Evolutionary conservation across 176 grass and related monocot species (phyloP), one percentile per base, ranked within the genome.

Genomic region (Aegilops bicornis): DNA sequence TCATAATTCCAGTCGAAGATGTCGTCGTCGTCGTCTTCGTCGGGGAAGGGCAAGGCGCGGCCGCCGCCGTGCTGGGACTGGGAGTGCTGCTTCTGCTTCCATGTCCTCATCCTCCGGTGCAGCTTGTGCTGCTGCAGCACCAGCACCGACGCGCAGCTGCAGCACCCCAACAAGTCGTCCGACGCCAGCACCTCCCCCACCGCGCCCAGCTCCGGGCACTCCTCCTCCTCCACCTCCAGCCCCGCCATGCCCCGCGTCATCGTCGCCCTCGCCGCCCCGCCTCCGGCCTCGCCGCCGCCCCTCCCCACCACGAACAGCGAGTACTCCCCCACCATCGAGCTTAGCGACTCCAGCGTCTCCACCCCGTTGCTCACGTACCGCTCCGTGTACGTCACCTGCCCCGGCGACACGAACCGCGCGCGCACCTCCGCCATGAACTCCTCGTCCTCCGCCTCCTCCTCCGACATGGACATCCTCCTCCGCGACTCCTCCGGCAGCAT

Each of bases 181-280:
- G 94, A 96, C 69, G 94, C 89, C 52, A 96, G 33, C 20, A 96
- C 71, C 90, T 96, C 91, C 4, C 94, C 94, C 3, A 96, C 20
- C 31, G 86, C 85, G 1, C 94, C 94, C 24, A 96, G 84, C 91
- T 96, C 91, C 1, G 87, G 84, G 65, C 87, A 93, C 23, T 93
- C 94, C 39, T 93, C 91, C 32, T 93, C 82, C 43, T 45, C 84
- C 45, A 48, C 45, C 45, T 48, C 45, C 87, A 82, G 87, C 16
- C 85, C 87, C 2, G 84, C 89, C 62, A 93, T 89, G 45, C 91
- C 82, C 0, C 30, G 33, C 2, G 88, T 96, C 84, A 91, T 82
- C 4, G 47, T 16, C 22, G 37, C 23, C n/a, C 31, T 11, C 37
- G 64, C 69, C 32, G 5, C 27, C 7, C 39, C 32, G 15, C n/a